Evolutionary conservation across 257 asterid species (phyloP).

Genomic region (Solanum piurae): DNA sequence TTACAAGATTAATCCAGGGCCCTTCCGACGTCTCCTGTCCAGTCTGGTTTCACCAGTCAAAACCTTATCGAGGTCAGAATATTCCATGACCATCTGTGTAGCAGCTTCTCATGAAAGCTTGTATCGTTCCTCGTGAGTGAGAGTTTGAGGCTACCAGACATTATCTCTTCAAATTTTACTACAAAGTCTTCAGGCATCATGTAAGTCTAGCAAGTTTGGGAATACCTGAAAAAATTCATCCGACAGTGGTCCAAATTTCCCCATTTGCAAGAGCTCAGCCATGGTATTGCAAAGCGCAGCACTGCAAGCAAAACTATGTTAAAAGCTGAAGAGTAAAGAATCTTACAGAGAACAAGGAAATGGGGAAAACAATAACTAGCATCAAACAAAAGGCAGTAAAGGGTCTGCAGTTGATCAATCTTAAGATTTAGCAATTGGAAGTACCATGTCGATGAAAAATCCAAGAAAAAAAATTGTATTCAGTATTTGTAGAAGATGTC

Average conservation of each 20-base stretch:
- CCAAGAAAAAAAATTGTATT: neutral
- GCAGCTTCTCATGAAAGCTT: slow-evolving; percentile 92
- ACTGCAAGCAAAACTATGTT: slow-evolving; percentile 24
- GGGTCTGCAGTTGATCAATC: neutral
- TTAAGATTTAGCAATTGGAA: neutral
- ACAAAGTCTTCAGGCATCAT: slow-evolving; percentile 72
- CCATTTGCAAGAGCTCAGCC: slow-evolving; percentile 93
- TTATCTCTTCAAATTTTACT: slow-evolving; percentile 66
- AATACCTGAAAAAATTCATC: slow-evolving; percentile 79
- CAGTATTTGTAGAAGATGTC: neutral
- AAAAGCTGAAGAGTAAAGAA: neutral
- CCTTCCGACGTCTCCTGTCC: slow-evolving; percentile 11
- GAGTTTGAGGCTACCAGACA: slow-evolving; percentile 67
- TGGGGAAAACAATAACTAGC: neutral
- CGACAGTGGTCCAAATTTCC: slow-evolving; percentile 82
- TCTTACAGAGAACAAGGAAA: neutral
- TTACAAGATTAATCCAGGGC: slow-evolving; percentile 11
- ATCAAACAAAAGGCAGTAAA: neutral
- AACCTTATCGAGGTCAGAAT: slow-evolving; percentile 62
- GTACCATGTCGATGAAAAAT: neutral
- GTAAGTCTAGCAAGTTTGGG: slow-evolving; percentile 75
- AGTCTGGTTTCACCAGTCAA: slow-evolving; percentile 11
- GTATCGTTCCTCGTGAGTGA: slow-evolving; percentile 64
- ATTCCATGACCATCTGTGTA: slow-evolving; percentile 68
- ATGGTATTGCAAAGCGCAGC: slow-evolving; percentile 91